These are phyloP conservation scores for Conticribra weissflogii DNA, from an alignment of 108 stramenopile genomes.

Conservation along the genomic window DNA sequence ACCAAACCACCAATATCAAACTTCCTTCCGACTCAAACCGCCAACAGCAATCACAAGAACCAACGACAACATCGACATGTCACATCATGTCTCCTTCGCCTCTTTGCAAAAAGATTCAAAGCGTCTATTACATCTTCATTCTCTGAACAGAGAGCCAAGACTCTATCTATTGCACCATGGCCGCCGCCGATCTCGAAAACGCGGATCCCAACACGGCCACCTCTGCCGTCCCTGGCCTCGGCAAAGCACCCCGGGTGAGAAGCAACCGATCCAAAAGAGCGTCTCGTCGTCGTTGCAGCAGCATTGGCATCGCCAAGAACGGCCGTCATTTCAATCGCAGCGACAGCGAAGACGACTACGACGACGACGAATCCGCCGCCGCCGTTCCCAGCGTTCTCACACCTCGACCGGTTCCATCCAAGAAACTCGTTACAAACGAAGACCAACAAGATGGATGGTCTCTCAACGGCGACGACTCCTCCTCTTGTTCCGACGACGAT, in stretches of 20 bases:
- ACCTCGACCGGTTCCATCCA: too few relatives aligned
- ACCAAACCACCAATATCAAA: too few relatives aligned
- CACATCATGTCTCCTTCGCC: too few relatives aligned
- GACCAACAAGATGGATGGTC: too few relatives aligned
- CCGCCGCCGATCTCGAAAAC: not conserved
- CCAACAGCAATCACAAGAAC: too few relatives aligned
- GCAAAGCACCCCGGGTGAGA: not conserved
- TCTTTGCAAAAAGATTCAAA: too few relatives aligned
- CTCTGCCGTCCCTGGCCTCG: not conserved
- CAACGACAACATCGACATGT: too few relatives aligned
- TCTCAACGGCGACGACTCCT: not conserved
- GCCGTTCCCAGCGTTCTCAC: too few relatives aligned
- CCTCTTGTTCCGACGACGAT: not conserved
- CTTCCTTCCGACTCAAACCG: too few relatives aligned
- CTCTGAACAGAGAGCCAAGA: too few relatives aligned
- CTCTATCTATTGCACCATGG: too few relatives aligned
- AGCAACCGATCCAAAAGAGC: constrained; percentile 12
- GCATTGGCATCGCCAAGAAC: not conserved
- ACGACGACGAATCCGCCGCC: not conserved
- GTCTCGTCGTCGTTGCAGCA: constrained; percentile 20
- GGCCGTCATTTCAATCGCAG: constrained; percentile 17
- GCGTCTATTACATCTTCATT: too few relatives aligned
- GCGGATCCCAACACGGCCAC: constrained; percentile 17
- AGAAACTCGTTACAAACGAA: not conserved
- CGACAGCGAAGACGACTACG: not conserved